A percentile compares a stretch with the other conserved stretches of the same genome.
phyloP scores from a whole-genome alignment of 2,329 filamentous ascomycete species.

The Neonectria ditissima region DNA sequence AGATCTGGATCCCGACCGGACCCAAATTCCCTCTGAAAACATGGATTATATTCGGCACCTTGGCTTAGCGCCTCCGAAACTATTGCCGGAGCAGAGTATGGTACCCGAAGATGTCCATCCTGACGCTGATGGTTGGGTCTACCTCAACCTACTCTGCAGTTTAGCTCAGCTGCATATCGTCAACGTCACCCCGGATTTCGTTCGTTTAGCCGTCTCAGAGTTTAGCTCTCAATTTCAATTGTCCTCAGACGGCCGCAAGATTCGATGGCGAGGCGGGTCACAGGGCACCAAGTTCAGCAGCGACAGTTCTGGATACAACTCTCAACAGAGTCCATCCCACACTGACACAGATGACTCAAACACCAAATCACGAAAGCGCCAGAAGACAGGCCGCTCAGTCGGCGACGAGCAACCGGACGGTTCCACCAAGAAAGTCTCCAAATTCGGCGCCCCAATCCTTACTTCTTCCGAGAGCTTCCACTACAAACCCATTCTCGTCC shows the following conservation, averaged over 20 bases:
- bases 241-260: constrained; percentile 80
- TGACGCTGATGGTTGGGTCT: constrained; percentile 82
- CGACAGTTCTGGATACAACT: constrained; percentile 67
- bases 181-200: constrained; percentile 83
- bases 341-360: constrained; percentile 61
- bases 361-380: constrained; percentile 59
- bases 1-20: constrained; percentile 83
- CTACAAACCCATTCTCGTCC: constrained; percentile 73
- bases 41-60: constrained; percentile 83
- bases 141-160: constrained; percentile 82
- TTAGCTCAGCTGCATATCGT: constrained; percentile 88
- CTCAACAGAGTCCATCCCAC: constrained; percentile 60
- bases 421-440: constrained; percentile 54
- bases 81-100: constrained; percentile 56
- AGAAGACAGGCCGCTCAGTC: constrained; percentile 54
- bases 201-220: constrained; percentile 76
- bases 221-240: constrained; percentile 82
- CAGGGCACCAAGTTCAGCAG: constrained; percentile 75
- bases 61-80: constrained; percentile 72
- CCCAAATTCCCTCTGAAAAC: constrained; percentile 80
- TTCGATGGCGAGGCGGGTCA: constrained; percentile 80
- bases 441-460: constrained; percentile 53
- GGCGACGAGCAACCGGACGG: constrained; percentile 51
- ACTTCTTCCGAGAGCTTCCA: constrained; percentile 65
- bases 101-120: constrained; percentile 63